Base-by-base conservation (phyloP, 305 asterid species). In the Ilex paraguariensis region DNA sequence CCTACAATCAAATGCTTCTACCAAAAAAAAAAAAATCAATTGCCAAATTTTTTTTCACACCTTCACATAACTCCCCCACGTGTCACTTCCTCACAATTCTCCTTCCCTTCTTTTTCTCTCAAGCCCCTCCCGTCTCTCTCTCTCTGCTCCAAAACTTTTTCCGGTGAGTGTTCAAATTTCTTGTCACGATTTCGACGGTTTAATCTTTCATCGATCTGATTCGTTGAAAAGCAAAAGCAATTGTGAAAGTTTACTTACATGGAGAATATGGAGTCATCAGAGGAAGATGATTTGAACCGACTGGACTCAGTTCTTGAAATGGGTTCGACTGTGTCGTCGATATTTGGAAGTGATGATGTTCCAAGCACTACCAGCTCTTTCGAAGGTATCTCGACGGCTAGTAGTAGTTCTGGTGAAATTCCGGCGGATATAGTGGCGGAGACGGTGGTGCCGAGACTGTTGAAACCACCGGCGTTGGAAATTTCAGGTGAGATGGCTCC, bases 241-340 rank as follows among this genome's bases (percentile, higher is more conserved):
- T 21, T 21, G 28, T 21, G 28, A 21, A 21, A 21, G 4, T 4
- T 10, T 46, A 46, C 15, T 11, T 13, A 46, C 52, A 46, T 10
- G 13, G 15, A 46, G 5, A 13, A 8, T 11, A 46, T 13, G 5
- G 52, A 46, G 0, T 13, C 52, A 46, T 46, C 15, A 10, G 52
- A 46, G 13, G 13, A 10, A 10, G 56, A 52, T 15, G 30, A 9
- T 10, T 0, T 1, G 54, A 50, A n/a, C 17, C 59, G 60, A 63
- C 31, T 16, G 31, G 58, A 64, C 42, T 36, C 50, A 21, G 31
- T 52, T 33, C 49, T 42, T 12, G 59, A 62, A 45, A 54, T 21
- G 9, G 42, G 56, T 46, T 64, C 68, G 3, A 42, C 31, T 3
- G 45, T 42, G 7, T 64, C 68, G 4, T 64, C 68, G 14, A 21